These are phyloP conservation scores for Heliosperma pusillum DNA, from an alignment of 148 eudicot species.

Conservation along the genomic window DNA sequence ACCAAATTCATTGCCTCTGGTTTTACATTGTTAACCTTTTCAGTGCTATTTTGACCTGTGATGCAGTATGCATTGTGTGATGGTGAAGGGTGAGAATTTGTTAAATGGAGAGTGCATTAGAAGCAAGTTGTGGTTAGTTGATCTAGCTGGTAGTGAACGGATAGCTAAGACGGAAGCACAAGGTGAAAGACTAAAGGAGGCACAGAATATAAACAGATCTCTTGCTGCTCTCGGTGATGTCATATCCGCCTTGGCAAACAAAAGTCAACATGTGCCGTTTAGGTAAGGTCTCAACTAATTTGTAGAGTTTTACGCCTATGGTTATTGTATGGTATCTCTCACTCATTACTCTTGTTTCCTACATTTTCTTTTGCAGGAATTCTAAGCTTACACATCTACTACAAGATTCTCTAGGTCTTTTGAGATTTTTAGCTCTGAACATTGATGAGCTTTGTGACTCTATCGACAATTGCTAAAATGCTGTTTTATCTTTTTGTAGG, in stretches of 20 bases:
- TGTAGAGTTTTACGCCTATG: neutral
- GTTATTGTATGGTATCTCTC: neutral
- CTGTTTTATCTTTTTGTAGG: conserved; percentile 38
- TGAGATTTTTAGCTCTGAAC: neutral
- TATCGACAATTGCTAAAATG: conserved; percentile 1
- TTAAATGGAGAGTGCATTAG: conserved; percentile 79
- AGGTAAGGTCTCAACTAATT: conserved; percentile 34
- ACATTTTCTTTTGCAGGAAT: conserved; percentile 47
- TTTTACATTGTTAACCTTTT: neutral
- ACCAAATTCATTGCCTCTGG: neutral
- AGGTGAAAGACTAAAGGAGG: conserved; percentile 84
- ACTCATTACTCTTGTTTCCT: conserved; percentile 8
- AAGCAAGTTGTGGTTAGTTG: conserved; percentile 94
- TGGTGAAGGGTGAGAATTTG: conserved; percentile 86
- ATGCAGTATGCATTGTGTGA: conserved; percentile 90
- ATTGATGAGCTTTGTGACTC: neutral
- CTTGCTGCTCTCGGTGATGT: conserved; percentile 98
- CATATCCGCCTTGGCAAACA: conserved; percentile 81
- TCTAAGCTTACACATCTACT: conserved; percentile 97
- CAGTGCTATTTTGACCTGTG: conserved; percentile 4
- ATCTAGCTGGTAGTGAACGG: conserved; percentile 93
- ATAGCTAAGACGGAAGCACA: conserved; percentile 88
- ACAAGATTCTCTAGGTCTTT: conserved; percentile 92
- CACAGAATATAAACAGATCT: conserved; percentile 84
- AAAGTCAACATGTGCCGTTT: conserved; percentile 81